Conservation (phyloP, 345 rosid species). For the Populus pruinosa region DNA sequence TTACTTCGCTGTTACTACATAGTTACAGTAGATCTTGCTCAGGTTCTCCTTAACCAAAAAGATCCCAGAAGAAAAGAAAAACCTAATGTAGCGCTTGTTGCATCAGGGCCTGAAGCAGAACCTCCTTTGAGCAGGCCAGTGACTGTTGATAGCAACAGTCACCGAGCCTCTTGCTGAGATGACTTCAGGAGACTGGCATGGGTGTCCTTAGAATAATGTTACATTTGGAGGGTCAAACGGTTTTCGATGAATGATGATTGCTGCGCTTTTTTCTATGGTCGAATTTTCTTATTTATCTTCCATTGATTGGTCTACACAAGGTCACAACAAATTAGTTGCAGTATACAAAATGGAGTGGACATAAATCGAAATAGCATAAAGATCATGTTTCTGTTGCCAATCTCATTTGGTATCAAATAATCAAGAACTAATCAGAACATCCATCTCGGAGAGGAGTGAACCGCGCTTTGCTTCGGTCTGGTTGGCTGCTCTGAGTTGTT, state of each 20-base stretch:
- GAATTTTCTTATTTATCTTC: slow-evolving; percentile 32
- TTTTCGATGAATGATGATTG: too few species aligned
- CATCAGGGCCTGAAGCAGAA: background rate
- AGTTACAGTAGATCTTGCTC: background rate
- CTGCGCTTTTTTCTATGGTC: background rate
- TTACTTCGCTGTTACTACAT: background rate
- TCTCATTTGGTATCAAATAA: slow-evolving; percentile 11
- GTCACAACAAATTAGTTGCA: slow-evolving; percentile 39
- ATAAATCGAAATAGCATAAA: slow-evolving; percentile 6
- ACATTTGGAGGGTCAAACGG: too few species aligned
- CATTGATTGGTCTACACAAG: background rate
- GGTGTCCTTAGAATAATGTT: background rate
- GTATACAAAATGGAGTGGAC: slow-evolving; percentile 10
- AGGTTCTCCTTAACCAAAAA: background rate
- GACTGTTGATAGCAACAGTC: background rate
- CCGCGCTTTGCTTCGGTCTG: slow-evolving; percentile 44
- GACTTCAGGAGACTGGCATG: background rate
- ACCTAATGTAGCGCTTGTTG: background rate
- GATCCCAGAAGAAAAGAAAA: too few species aligned
- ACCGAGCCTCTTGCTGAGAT: background rate
- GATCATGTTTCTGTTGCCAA: slow-evolving; percentile 26
- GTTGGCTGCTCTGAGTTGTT: slow-evolving; percentile 49
- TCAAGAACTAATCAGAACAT: slow-evolving; percentile 44
- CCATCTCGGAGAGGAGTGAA: slow-evolving; percentile 80
- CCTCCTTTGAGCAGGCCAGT: background rate